Conservation (phyloP, 202 grass and related monocot species). For the Elaeis oleifera region DNA sequence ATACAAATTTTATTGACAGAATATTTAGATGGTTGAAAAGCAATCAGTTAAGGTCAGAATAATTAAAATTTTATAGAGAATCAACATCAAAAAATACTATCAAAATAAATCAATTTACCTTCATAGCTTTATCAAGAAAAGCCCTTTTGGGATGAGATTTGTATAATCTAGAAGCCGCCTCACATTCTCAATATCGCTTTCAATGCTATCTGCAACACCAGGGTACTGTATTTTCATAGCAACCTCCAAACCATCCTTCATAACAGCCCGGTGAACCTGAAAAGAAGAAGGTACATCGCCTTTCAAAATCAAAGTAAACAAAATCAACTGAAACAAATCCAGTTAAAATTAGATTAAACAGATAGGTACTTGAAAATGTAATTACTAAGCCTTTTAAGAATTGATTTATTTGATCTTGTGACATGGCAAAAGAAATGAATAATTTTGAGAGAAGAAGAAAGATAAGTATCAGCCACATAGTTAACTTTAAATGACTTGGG, state of each 20-base stretch:
- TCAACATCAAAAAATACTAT: not conserved
- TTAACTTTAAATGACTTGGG: not conserved
- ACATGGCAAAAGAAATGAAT: no score
- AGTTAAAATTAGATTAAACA: no score
- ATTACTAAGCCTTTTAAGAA: no score
- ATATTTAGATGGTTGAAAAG: no score
- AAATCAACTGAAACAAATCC: no score
- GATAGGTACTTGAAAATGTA: no score
- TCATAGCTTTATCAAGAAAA: slow-evolving; percentile 93
- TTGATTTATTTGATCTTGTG: no score
- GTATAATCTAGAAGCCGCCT: slow-evolving; percentile 72
- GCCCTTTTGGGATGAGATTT: slow-evolving; percentile 96
- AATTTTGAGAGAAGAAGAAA: no score
- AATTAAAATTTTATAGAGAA: no score
- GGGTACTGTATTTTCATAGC: slow-evolving; percentile 99
- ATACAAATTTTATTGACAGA: no score
- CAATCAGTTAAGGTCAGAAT: not conserved
- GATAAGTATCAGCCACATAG: no score
- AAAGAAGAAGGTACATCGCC: not conserved
- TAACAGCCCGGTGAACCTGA: slow-evolving; percentile 73
- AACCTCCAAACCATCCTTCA: slow-evolving; percentile 67
- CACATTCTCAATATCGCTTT: slow-evolving; percentile 97
- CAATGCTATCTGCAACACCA: slow-evolving; percentile 91
- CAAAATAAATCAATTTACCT: slow-evolving; percentile 39
- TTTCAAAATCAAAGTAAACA: no score